Percentiles rank a stretch among this genome's conserved stretches.
These are phyloP conservation scores for Rhynchospora pubera DNA, from an alignment of 176 grass and related monocot genomes.

Conservation along the genomic window DNA sequence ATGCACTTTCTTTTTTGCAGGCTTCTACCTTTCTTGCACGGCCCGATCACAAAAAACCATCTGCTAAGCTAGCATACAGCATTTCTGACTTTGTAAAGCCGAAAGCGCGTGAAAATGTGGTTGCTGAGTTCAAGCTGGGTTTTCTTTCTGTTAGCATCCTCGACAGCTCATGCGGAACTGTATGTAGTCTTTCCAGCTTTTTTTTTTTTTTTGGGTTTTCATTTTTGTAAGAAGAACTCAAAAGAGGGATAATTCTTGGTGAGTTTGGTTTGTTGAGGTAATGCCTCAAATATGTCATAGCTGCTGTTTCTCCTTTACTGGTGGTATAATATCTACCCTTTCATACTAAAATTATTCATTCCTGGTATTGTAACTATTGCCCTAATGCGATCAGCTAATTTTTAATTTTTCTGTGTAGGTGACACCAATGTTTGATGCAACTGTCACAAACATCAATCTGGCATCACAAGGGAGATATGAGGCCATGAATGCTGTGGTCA, in stretches of 20 bases:
- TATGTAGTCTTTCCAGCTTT: slow-evolving; percentile 34
- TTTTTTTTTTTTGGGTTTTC: slow-evolving; percentile 9
- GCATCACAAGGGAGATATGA: slow-evolving; percentile 86
- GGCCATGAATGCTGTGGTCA: slow-evolving; percentile 80
- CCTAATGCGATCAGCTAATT: slow-evolving; percentile 5
- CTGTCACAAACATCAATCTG: slow-evolving; percentile 82
- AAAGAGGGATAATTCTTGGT: background rate
- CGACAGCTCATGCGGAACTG: slow-evolving; percentile 79
- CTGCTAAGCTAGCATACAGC: slow-evolving; percentile 62
- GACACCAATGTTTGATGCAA: slow-evolving; percentile 78
- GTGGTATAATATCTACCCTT: background rate
- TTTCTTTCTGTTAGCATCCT: slow-evolving; percentile 79
- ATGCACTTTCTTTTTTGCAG: slow-evolving; percentile 31
- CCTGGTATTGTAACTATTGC: background rate
- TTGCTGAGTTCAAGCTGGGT: slow-evolving; percentile 75
- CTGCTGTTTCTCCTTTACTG: background rate
- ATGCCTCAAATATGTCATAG: background rate
- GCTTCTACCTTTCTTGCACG: slow-evolving; percentile 85
- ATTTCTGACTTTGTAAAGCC: slow-evolving; percentile 80
- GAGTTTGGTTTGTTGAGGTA: background rate
- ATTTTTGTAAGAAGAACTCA: background rate
- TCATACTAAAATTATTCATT: background rate
- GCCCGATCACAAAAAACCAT: slow-evolving; percentile 88
- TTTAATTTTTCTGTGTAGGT: slow-evolving; percentile 43
- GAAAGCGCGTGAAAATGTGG: slow-evolving; percentile 77